phyloP scores from a whole-genome alignment of 2,329 filamentous ascomycete species.

The Exophiala bonariae region DNA sequence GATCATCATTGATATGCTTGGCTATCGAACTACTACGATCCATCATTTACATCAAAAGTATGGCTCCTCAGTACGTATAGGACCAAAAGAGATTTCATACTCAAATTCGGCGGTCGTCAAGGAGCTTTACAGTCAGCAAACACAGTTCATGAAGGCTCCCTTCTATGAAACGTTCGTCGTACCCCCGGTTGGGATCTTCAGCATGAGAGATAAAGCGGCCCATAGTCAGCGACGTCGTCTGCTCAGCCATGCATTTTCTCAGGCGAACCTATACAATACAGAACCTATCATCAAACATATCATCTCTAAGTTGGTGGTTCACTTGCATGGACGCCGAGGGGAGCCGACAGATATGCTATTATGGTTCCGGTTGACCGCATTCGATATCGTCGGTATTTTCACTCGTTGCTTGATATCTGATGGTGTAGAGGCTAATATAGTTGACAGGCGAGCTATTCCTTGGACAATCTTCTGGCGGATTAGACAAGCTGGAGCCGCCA shows the following conservation, averaged over 20 bases:
- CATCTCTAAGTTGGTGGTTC: not conserved
- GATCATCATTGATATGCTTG: constrained; percentile 3
- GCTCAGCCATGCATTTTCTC: constrained; percentile 33
- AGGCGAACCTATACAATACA: not conserved
- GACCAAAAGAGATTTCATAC: constrained; percentile 66
- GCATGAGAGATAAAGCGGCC: constrained; percentile 31
- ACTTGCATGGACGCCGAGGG: not conserved
- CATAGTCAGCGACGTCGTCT: constrained; percentile 41
- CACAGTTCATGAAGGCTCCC: constrained; percentile 15
- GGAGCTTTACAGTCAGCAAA: constrained; percentile 57
- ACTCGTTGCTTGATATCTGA: constrained; percentile 23
- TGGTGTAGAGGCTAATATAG: too few species aligned
- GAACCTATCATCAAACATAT: not conserved
- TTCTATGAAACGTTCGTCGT: constrained; percentile 13
- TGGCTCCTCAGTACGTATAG: constrained; percentile 64
- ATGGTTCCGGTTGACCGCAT: not conserved
- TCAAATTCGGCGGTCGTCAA: constrained; percentile 59
- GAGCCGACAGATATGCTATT: not conserved
- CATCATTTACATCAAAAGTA: constrained; percentile 57
- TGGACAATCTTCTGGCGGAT: constrained; percentile 11
- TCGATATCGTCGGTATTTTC: not conserved
- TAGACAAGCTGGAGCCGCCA: constrained; percentile 1
- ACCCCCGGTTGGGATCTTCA: constrained; percentile 10
- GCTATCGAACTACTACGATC: constrained; percentile 43
- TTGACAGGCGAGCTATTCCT: constrained; percentile 12